These are phyloP conservation scores for Haematococcus sp. DNA, from an alignment of 139 green algal genomes.

Conservation along the genomic window DNA sequence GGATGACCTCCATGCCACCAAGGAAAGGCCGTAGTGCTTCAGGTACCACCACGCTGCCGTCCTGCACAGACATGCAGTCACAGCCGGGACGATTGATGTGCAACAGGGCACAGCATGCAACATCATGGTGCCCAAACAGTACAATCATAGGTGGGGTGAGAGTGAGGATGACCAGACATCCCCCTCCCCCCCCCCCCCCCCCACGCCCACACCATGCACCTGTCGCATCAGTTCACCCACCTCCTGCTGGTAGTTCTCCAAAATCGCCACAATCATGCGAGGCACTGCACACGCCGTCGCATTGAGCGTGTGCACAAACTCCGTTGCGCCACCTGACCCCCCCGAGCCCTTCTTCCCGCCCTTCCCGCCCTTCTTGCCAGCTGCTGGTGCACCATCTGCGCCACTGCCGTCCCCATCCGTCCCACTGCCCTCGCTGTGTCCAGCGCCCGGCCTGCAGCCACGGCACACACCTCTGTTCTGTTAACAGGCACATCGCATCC, in stretches of 20 bases:
- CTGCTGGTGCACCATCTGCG: background rate
- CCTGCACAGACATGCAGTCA: constrained; percentile 22
- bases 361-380: constrained; percentile 21
- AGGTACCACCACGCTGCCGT: constrained; percentile 89
- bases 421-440: too few species aligned
- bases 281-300: constrained; percentile 95
- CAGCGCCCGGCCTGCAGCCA: background rate
- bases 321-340: constrained; percentile 39
- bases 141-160: too few species aligned
- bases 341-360: constrained; percentile 54
- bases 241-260: constrained; percentile 94
- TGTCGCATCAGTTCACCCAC: background rate
- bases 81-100: too few species aligned
- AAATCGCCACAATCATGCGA: constrained; percentile 94
- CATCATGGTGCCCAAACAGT: too few species aligned
- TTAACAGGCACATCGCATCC: too few species aligned
- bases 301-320: constrained; percentile 97
- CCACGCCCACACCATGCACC: background rate
- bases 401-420: background rate
- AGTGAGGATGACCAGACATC: too few species aligned
- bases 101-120: too few species aligned
- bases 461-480: too few species aligned
- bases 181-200: too few species aligned
- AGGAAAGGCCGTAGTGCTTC: constrained; percentile 86
- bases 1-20: constrained; percentile 85